A percentile compares a stretch with the other conserved stretches of the same genome.
phyloP scores from a whole-genome alignment of 176 grass and related monocot species.

The Avena atlantica region DNA sequence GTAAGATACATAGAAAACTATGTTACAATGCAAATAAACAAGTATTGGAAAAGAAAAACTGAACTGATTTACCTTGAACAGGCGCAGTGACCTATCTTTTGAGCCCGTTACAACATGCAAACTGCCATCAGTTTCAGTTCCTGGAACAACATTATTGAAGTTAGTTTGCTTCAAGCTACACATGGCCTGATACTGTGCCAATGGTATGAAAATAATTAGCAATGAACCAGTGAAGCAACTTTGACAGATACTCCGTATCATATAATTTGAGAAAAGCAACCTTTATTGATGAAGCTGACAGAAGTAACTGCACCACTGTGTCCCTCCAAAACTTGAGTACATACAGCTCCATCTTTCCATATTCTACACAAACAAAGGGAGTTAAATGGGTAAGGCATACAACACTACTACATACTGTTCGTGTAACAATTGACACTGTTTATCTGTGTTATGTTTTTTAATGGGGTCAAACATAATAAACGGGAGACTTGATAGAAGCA shows the following conservation, averaged over 20 bases:
- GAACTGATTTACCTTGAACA: slow-evolving; percentile 75
- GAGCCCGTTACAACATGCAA: slow-evolving; percentile 81
- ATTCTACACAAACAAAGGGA: slow-evolving; percentile 57
- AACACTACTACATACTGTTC: slow-evolving; percentile 14
- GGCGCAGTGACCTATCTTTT: slow-evolving; percentile 81
- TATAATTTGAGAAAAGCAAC: slow-evolving; percentile 38
- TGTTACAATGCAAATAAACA: slow-evolving; percentile 19
- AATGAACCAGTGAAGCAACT: not conserved
- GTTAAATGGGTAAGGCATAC: slow-evolving; percentile 12
- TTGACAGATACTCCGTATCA: slow-evolving; percentile 3
- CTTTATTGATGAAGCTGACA: slow-evolving; percentile 69
- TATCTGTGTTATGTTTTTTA: not conserved
- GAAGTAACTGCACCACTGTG: slow-evolving; percentile 76
- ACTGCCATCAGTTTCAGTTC: slow-evolving; percentile 55
- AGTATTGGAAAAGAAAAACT: not conserved
- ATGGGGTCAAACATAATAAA: slow-evolving; percentile 9
- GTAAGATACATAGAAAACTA: slow-evolving; percentile 30
- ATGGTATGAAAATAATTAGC: slow-evolving; percentile 23
- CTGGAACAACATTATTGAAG: slow-evolving; percentile 49
- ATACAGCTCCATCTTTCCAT: slow-evolving; percentile 74
- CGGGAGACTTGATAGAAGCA: slow-evolving; percentile 15
- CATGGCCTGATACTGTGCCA: not conserved
- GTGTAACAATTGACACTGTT: not conserved
- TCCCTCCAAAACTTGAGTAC: slow-evolving; percentile 80
- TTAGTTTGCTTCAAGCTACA: slow-evolving; percentile 26